phyloP scores from a whole-genome alignment of 2,329 filamentous ascomycete species.

The Cordyceps cicadae region DNA sequence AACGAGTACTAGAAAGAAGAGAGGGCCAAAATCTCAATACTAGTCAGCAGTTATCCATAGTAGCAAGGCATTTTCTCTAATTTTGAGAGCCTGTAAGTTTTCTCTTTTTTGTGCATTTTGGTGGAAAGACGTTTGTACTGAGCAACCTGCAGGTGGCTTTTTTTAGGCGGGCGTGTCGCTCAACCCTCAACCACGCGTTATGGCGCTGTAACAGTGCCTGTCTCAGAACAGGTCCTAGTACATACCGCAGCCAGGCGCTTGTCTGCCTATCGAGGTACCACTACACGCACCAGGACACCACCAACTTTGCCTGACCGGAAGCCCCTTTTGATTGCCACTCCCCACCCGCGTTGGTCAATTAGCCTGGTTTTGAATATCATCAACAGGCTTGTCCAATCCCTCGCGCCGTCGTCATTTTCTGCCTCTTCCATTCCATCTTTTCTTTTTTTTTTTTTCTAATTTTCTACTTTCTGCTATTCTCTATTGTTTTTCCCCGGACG shows the following conservation, averaged over 20 bases:
- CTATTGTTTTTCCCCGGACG: background rate
- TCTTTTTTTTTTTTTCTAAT: background rate
- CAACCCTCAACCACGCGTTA: background rate
- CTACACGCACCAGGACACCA: too few species aligned
- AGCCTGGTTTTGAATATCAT: conserved; percentile 8
- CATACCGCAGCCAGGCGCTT: too few species aligned
- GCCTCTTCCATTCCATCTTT: conserved; percentile 4
- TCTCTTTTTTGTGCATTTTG: too few species aligned
- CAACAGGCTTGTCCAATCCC: conserved; percentile 1
- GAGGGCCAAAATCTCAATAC: too few species aligned
- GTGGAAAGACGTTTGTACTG: background rate
- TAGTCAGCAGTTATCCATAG: too few species aligned
- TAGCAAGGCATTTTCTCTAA: too few species aligned
- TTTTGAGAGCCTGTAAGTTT: too few species aligned
- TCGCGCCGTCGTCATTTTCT: background rate
- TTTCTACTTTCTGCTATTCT: background rate
- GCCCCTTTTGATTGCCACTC: conserved; percentile 13
- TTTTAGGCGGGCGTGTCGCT: background rate
- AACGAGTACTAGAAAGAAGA: too few species aligned
- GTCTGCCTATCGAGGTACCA: too few species aligned
- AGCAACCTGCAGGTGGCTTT: background rate
- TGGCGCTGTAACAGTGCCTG: background rate
- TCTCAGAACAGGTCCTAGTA: too few species aligned
- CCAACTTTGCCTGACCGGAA: background rate
- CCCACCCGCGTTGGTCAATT: conserved; percentile 8